These are phyloP conservation scores for Tolypocladium tropicale DNA, from an alignment of 2,329 filamentous ascomycete species.

Conservation along the genomic window DNA sequence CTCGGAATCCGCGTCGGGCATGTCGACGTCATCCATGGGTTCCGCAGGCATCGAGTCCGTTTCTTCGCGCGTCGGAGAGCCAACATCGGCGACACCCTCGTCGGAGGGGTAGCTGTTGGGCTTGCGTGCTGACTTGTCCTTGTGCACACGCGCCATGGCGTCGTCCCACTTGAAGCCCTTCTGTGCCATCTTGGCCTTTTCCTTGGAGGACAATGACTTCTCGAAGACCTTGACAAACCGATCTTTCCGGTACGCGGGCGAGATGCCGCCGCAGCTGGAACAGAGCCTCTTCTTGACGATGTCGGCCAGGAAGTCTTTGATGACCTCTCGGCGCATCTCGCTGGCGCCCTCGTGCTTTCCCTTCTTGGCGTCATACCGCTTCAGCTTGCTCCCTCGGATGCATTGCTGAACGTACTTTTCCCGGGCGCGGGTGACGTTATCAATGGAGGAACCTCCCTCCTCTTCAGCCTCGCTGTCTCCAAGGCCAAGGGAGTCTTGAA, in stretches of 20 bases:
- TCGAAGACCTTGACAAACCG: constrained; percentile 90
- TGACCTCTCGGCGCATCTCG: constrained; percentile 62
- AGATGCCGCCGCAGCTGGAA: constrained; percentile 55
- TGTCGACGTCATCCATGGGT: constrained; percentile 19
- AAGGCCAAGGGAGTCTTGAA: constrained; percentile 25
- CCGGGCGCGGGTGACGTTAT: constrained; percentile 40
- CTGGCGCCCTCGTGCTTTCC: constrained; percentile 77
- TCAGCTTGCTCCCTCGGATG: constrained; percentile 49
- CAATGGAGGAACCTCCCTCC: constrained; percentile 45
- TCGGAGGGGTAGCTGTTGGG: constrained; percentile 42
- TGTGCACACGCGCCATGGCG: constrained; percentile 43
- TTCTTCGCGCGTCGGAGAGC: constrained; percentile 32
- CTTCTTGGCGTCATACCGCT: constrained; percentile 37
- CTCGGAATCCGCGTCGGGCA: constrained; percentile 20
- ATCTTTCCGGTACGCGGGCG: constrained; percentile 80
- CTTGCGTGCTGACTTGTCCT: constrained; percentile 26
- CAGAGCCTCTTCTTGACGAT: constrained; percentile 65
- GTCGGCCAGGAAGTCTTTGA: constrained; percentile 72
- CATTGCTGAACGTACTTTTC: constrained; percentile 62
- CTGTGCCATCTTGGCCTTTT: constrained; percentile 67
- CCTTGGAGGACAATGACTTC: constrained; percentile 63
- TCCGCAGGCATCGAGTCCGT: constrained; percentile 39
- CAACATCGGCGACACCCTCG: constrained; percentile 61
- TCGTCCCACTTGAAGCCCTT: constrained; percentile 57
- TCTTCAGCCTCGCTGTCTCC: constrained; percentile 52